Evolutionary conservation across 805 yeast genomes (phyloP).

Genomic region (Yamadazyma takamatsuzukensis): DNA sequence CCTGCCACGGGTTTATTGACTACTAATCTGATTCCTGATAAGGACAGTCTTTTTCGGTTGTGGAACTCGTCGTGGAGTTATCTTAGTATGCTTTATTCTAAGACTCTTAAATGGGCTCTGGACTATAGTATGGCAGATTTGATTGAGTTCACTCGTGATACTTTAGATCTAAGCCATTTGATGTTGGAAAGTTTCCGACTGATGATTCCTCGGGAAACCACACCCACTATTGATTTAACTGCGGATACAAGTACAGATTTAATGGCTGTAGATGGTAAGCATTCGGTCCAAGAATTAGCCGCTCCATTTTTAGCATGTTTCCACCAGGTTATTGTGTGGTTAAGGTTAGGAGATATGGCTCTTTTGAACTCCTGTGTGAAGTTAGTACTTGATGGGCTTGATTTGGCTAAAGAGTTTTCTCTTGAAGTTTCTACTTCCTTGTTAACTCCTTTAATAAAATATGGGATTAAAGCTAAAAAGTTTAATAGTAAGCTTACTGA

Average conservation of each 20-base stretch:
- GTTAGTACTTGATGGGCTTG: slow-evolving; percentile 62
- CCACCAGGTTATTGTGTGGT: slow-evolving; percentile 69
- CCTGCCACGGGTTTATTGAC: slow-evolving; percentile 56
- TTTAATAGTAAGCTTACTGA: slow-evolving; percentile 68
- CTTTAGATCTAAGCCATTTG: slow-evolving; percentile 70
- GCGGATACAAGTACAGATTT: no score
- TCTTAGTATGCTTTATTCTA: slow-evolving; percentile 60
- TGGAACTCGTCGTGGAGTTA: slow-evolving; percentile 79
- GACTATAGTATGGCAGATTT: slow-evolving; percentile 52
- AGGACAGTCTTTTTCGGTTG: slow-evolving; percentile 20
- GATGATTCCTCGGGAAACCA: slow-evolving; percentile 10
- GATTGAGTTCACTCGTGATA: slow-evolving; percentile 82
- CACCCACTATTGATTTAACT: slow-evolving; percentile 6
- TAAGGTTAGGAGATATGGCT: slow-evolving; percentile 76
- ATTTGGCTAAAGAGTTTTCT: slow-evolving; percentile 54
- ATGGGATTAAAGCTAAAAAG: slow-evolving; percentile 62
- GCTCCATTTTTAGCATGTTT: slow-evolving; percentile 52
- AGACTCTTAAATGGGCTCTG: slow-evolving; percentile 75
- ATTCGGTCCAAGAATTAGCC: slow-evolving; percentile 1
- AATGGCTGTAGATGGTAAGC: no score
- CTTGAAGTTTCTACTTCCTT: slow-evolving; percentile 51
- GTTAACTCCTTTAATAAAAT: slow-evolving; percentile 54
- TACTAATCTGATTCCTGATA: not conserved
- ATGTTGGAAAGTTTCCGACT: slow-evolving; percentile 57
- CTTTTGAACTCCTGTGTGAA: slow-evolving; percentile 70